Percentiles rank a stretch among this genome's conserved stretches.
Evolutionary conservation across 78 protist species (phyloP).

Genomic region (Guillardia theta): DNA sequence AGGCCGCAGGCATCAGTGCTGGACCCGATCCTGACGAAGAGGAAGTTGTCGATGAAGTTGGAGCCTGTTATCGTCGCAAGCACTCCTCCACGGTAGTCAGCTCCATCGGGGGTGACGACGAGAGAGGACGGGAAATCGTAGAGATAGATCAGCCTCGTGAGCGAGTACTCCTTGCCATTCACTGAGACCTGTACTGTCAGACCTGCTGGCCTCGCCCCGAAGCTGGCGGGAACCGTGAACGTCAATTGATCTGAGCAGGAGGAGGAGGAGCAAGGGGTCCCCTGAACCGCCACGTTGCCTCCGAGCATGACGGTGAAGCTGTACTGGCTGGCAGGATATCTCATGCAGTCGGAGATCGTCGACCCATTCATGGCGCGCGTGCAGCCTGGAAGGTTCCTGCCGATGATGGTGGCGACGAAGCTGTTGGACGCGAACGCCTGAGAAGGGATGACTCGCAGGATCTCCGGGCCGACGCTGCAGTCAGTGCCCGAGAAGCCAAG

Average conservation of each 20-base stretch:
- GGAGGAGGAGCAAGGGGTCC: too few relatives aligned
- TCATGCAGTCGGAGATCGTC: too few relatives aligned
- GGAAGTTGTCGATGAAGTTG: background rate
- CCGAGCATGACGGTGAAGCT: background rate
- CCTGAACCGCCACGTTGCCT: background rate
- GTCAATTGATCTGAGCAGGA: background rate
- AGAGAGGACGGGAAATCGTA: background rate
- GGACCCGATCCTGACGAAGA: background rate
- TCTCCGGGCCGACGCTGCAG: background rate
- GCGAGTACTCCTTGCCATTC: background rate
- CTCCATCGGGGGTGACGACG: background rate
- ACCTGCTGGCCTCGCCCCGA: background rate
- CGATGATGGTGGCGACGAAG: background rate
- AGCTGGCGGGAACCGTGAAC: background rate
- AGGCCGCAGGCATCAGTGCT: too few relatives aligned
- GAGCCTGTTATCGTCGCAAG: background rate
- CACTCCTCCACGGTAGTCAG: background rate
- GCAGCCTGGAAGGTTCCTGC: background rate
- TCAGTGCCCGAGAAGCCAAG: background rate
- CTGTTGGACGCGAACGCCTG: background rate
- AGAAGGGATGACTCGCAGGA: background rate
- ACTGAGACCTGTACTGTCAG: background rate
- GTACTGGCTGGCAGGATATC: background rate
- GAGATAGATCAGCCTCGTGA: background rate
- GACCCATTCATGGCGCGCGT: too few relatives aligned